These are phyloP conservation scores for Alliaria petiolata DNA, from an alignment of 345 rosid species.

Conservation along the genomic window DNA sequence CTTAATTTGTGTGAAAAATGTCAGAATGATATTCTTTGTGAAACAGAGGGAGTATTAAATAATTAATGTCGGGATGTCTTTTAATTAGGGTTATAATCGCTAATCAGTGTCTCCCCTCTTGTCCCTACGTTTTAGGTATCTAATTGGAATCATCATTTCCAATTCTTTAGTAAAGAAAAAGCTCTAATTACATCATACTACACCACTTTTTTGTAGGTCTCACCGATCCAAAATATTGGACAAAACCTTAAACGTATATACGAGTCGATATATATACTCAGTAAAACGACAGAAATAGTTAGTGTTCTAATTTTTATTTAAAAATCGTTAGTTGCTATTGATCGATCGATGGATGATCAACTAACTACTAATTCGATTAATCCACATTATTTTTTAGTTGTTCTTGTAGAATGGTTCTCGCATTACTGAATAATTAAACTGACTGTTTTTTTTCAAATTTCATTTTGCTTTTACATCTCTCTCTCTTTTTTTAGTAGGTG, in stretches of 20 bases:
- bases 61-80: constrained; percentile 32
- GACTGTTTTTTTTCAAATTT: neutral
- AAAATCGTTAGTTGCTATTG: neutral
- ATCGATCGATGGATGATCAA: neutral
- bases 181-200: constrained; percentile 5
- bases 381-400: neutral
- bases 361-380: neutral
- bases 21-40: too few relatives aligned
- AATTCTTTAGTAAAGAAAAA: constrained; percentile 13
- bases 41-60: constrained; percentile 34
- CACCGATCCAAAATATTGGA: neutral
- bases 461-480: constrained; percentile 1
- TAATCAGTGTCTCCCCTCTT: constrained; percentile 28
- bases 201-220: too few relatives aligned
- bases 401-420: neutral
- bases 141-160: constrained; percentile 17
- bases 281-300: neutral
- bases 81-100: constrained; percentile 18
- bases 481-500: neutral
- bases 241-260: neutral
- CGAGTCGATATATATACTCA: too few relatives aligned
- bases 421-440: neutral
- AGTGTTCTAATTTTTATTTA: too few relatives aligned
- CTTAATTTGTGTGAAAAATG: too few relatives aligned
- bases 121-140: constrained; percentile 32